Conservation (phyloP, 495 filamentous ascomycete species). For the Melanomma pulvis-pyrius region DNA sequence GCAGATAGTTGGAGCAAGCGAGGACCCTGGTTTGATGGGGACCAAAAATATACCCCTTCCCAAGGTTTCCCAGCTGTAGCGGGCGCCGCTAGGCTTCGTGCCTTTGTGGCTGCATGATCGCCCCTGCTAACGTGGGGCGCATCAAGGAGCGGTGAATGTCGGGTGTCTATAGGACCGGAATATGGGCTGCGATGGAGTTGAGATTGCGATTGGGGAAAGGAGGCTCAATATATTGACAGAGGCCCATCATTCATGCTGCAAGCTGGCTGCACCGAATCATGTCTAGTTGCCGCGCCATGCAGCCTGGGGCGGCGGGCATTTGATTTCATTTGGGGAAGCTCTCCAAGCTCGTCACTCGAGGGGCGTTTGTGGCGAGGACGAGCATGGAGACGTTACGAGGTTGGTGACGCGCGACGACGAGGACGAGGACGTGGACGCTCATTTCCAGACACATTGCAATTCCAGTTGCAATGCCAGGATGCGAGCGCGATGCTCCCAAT, state of each 20-base stretch:
- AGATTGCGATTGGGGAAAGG: not conserved
- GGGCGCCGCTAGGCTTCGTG: conserved; percentile 1
- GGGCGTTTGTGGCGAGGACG: not conserved
- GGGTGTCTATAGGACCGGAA: not conserved
- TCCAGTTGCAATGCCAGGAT: not conserved
- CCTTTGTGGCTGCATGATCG: conserved; percentile 15
- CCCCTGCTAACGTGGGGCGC: conserved; percentile 5
- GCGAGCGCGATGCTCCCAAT: not conserved
- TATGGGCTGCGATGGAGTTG: not conserved
- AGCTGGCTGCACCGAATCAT: not conserved
- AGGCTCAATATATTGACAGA: not conserved
- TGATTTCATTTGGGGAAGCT: not conserved
- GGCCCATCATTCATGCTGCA: not conserved
- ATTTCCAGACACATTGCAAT: not conserved
- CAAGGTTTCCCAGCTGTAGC: conserved; percentile 2
- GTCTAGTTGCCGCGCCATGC: not conserved
- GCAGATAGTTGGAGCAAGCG: not conserved
- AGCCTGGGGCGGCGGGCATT: not conserved
- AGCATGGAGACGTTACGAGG: not conserved
- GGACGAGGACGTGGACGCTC: not conserved
- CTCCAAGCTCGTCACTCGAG: no score
- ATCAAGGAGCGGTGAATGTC: conserved; percentile 15
- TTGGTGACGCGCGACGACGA: not conserved
- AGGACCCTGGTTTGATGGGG: not conserved
- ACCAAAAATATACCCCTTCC: conserved; percentile 12